Base-by-base conservation (phyloP, 2,329 filamentous ascomycete species). In the Ceratocystis harringtonii region DNA sequence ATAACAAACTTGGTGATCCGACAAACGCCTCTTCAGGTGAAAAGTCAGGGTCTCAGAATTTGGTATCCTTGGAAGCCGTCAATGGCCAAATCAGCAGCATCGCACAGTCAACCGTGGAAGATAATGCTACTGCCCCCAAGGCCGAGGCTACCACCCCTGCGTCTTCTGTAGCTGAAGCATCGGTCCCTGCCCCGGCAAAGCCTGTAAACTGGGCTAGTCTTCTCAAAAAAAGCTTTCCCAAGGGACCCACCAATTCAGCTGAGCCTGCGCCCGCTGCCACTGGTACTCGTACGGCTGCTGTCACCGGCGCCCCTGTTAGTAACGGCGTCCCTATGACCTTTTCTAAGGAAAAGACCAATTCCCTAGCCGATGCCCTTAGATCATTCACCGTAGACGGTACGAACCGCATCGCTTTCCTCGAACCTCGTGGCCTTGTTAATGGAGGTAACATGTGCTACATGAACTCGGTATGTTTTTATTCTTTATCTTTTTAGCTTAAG, bases 371-470 rank as follows among this genome's bases (percentile, higher is more conserved):
- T 70, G 89, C 89, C 44, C 80, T 99, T 63, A 81, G 81, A 62
- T 82, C 84, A 32, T 94, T 92, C 74, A 83, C 82, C 64, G 84
- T 91, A 28, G 81, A 84, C 66, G 79, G 80, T 45, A 80, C 81
- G 45, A 78, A 82, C 41, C 89, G 87, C 71, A 78, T 92, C 69
- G 80, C 88, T 19, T 96, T 96, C 72, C 81, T 99, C 62, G 90
- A 97, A 76, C 94, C 94, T 62, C 84, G 92, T 70, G 94, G 94
- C 61, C 82, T 99, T 72, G 89, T 96, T 70, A 99, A 99, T 76
- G 95, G 92, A 50, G 94, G 94, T 62, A 97, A 99, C 73, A 95
- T 97, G 89, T 99, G 94, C 76, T 99, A 99, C 77, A 97, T 99
- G 94, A 99, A 97, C 79, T 96, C 94, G 69, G 92, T 96, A 81